Percentiles rank a stretch among this genome's conserved stretches.
phyloP scores from a whole-genome alignment of 2,329 filamentous ascomycete genomes.

The Cryphonectria naterciae region DNA sequence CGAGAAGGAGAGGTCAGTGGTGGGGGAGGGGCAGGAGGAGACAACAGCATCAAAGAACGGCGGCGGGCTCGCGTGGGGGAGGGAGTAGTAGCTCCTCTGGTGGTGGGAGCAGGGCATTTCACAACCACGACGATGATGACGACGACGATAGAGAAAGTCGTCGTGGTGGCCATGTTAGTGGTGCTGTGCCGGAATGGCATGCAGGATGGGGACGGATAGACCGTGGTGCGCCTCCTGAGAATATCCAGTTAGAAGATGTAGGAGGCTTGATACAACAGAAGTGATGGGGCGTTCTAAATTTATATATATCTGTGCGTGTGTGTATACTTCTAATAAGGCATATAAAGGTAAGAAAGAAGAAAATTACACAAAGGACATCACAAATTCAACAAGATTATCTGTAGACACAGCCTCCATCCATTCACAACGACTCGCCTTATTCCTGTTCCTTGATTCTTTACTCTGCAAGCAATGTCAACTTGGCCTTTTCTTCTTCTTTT shows the following conservation, averaged over 20 bases:
- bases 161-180: slow-evolving; percentile 25
- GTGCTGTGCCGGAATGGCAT: slow-evolving; percentile 43
- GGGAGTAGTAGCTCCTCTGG: slow-evolving; percentile 26
- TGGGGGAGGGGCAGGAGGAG: slow-evolving; percentile 22
- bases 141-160: slow-evolving; percentile 4
- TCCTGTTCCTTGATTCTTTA: too few species aligned
- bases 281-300: background rate
- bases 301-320: too few species aligned
- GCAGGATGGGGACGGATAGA: slow-evolving; percentile 47
- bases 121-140: slow-evolving; percentile 20
- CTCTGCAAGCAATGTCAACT: too few species aligned
- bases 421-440: background rate
- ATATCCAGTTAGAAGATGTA: slow-evolving; percentile 44
- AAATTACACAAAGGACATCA: background rate
- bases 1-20: slow-evolving; percentile 28
- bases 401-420: background rate
- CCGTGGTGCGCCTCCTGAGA: slow-evolving; percentile 38
- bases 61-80: background rate
- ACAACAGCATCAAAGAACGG: slow-evolving; percentile 30
- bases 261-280: slow-evolving; percentile 40
- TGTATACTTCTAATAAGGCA: background rate
- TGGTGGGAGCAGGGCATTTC: slow-evolving; percentile 29
- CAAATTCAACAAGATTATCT: background rate
- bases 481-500: too few species aligned
- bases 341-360: background rate